Base-by-base conservation (phyloP, 192 early-diverging fungal species). In the Linnemannia hyalina region DNA sequence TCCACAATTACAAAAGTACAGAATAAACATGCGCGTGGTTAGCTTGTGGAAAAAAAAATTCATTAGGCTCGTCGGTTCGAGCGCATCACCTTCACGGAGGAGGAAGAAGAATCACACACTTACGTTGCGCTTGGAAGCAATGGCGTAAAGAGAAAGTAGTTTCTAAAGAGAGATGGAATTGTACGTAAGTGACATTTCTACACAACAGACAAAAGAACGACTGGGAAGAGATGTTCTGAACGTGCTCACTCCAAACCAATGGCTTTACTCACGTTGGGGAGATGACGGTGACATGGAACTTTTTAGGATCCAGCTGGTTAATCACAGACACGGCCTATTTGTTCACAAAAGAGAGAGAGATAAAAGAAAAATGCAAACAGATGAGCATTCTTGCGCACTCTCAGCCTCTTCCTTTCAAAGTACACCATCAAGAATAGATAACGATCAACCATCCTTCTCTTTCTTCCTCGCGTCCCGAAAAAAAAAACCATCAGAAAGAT, bases 91-190 rank as follows among this genome's bases (percentile, higher is more conserved):
- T 4, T 23, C 16, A 6, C 9, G n/a, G n/a, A 60, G n/a, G 6
- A 60, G 55, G 9, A 65, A 10, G 26, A 65, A 0, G 55, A 26
- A 6, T n/a, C 55, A 26, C n/a, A 26, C 60, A 55, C 82, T 80
- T 80, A 85, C 42, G 91, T 91, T 42, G 91, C 91, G 70, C 91
- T 91, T 15, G 91, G 91, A 20, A 91, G 68, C 52, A 91, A 69
- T 32, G 89, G 91, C 41, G 91, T 92, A 75, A 93, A 93, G 44
- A 93, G 82, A 80, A 93, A 91, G 60, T 92, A 93, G 78, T 92
- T 92, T 44, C 84, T 91, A 69, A 60, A 74, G 68, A 70, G 23
- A 32, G 70, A 20, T 2, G 22, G 36, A 38, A 32, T 36, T 55
- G 2, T 15, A 47, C 20, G 72, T 78, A 49, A 70, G 55, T 38